These are phyloP conservation scores for Penicillium cosmopolitanum DNA, from an alignment of 495 filamentous ascomycete species.

Conservation along the genomic window DNA sequence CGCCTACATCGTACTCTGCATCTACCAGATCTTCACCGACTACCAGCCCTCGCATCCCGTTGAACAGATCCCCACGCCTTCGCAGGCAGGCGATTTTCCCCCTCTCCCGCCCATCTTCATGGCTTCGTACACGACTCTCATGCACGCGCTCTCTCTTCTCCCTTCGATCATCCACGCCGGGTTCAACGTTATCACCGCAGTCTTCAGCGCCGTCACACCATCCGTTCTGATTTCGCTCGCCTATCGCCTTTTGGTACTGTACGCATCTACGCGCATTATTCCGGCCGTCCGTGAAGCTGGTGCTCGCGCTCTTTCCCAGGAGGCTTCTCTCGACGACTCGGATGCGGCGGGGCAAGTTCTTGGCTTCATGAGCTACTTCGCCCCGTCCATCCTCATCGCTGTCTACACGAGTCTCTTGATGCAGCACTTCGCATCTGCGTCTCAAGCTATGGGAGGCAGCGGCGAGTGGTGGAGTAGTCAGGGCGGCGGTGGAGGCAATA, in stretches of 20 bases:
- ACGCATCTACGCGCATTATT: constrained; percentile 94
- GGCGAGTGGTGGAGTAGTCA: constrained; percentile 86
- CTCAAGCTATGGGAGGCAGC: constrained; percentile 57
- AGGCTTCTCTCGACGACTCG: constrained; percentile 79
- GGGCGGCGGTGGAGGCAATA: constrained; percentile 77
- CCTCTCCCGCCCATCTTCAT: constrained; percentile 95
- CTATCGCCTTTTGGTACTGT: constrained; percentile 92
- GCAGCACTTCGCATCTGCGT: constrained; percentile 86
- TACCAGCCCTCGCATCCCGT: constrained; percentile 77
- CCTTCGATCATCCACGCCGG: constrained; percentile 82
- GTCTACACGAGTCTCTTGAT: constrained; percentile 97
- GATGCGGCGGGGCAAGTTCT: constrained; percentile 80
- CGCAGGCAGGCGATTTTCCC: constrained; percentile 78
- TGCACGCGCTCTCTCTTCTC: constrained; percentile 80
- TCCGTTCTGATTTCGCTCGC: constrained; percentile 92
- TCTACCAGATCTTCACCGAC: constrained; percentile 99
- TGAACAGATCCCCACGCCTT: constrained; percentile 55
- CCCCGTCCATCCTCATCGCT: constrained; percentile 86
- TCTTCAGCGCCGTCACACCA: constrained; percentile 90
- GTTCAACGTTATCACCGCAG: constrained; percentile 84
- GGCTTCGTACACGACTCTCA: constrained; percentile 93
- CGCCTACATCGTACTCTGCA: constrained; percentile 93
- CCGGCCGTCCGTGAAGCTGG: constrained; percentile 88
- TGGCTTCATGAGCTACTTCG: constrained; percentile 86
- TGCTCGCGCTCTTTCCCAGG: constrained; percentile 77